Conservation (phyloP, 116 monocot genomes). For the Iris pallida region DNA sequence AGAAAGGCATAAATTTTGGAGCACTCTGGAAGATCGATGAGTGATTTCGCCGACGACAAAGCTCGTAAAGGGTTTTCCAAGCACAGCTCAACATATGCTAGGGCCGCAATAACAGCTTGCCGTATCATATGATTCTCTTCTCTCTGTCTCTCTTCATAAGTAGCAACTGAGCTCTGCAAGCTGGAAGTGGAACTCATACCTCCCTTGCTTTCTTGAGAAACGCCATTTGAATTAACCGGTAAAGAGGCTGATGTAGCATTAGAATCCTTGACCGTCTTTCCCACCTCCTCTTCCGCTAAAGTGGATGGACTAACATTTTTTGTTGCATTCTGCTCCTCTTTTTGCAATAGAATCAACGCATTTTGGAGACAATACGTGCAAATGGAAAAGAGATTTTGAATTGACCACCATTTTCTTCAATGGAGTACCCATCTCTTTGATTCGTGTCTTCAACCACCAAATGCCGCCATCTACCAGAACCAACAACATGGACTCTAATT, state of each 20-base stretch:
- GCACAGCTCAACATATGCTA: conserved; percentile 69
- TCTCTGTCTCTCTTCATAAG: conserved; percentile 43
- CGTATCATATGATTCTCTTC: conserved; percentile 53
- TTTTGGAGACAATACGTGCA: conserved; percentile 58
- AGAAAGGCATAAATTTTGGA: conserved; percentile 63
- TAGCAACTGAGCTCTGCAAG: conserved; percentile 33
- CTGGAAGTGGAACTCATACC: conserved; percentile 13
- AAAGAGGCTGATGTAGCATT: conserved; percentile 9
- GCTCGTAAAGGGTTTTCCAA: conserved; percentile 64
- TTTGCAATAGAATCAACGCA: conserved; percentile 51
- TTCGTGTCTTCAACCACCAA: conserved; percentile 27
- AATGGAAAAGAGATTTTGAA: conserved; percentile 55
- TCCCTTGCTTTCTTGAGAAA: conserved; percentile 41
- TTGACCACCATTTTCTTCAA: conserved; percentile 19
- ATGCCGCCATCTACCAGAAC: conserved; percentile 62
- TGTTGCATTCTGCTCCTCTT: conserved; percentile 18
- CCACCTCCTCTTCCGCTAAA: conserved; percentile 6
- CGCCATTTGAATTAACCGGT: conserved; percentile 20
- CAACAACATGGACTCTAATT: conserved; percentile 41
- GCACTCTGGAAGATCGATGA: conserved; percentile 44
- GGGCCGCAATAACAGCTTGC: conserved; percentile 58
- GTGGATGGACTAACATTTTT: not conserved
- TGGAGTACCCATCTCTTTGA: conserved; percentile 19
- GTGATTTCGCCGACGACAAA: conserved; percentile 33
- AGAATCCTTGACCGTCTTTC: too few relatives aligned